Percentiles rank a stretch among this genome's conserved stretches.
Evolutionary conservation across 331 rosid species (phyloP).

Genomic region (Ulmus americana): DNA sequence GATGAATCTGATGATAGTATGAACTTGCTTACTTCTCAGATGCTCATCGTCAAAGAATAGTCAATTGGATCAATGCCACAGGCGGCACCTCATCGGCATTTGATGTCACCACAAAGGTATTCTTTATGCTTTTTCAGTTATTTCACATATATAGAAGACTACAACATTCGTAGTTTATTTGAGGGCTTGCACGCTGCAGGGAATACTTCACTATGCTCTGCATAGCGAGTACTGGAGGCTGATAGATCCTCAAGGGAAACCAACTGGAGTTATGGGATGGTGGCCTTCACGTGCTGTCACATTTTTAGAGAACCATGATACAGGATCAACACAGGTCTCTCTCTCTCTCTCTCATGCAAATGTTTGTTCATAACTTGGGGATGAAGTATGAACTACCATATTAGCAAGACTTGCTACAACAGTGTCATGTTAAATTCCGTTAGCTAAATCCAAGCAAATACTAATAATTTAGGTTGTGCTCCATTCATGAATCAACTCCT

Average conservation of each 20-base stretch:
- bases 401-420: no score
- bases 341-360: not conserved
- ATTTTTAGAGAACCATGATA: slow-evolving; percentile 76
- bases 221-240: slow-evolving; percentile 70
- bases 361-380: no score
- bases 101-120: slow-evolving; percentile 79
- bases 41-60: slow-evolving; percentile 70
- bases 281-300: slow-evolving; percentile 94
- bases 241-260: slow-evolving; percentile 74
- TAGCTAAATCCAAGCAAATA: not conserved
- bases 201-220: slow-evolving; percentile 75
- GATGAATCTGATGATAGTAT: slow-evolving; percentile 1
- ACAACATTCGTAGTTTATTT: not conserved
- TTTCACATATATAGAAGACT: not conserved
- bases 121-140: slow-evolving; percentile 6
- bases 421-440: no score
- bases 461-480: not conserved
- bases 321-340: slow-evolving; percentile 78
- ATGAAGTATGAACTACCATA: no score
- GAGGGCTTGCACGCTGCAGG: slow-evolving; percentile 33
- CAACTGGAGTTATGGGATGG: slow-evolving; percentile 89
- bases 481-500: not conserved
- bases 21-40: slow-evolving; percentile 37
- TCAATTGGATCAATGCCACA: slow-evolving; percentile 75
- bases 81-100: slow-evolving; percentile 73